A percentile compares a stretch with the other conserved stretches of the same genome.
Conservation (phyloP, 441 rosid species). For the Gossypium davidsonii region DNA sequence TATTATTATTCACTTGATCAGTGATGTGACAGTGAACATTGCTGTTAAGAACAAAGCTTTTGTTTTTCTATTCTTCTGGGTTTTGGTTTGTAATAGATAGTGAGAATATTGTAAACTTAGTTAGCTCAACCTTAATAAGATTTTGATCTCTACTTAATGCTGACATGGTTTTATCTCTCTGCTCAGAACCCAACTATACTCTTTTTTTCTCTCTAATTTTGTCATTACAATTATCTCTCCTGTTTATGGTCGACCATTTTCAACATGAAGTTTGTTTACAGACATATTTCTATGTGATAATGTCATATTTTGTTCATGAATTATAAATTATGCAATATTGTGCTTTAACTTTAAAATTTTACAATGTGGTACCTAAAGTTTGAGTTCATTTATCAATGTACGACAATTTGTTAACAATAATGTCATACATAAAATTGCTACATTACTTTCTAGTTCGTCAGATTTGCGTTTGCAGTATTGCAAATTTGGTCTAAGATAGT, state of each 20-base stretch:
- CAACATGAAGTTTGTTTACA: background rate
- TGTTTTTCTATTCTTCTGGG: background rate
- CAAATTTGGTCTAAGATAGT: too few relatives aligned
- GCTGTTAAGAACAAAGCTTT: background rate
- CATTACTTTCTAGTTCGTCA: too few relatives aligned
- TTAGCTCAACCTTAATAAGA: background rate
- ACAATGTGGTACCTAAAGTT: background rate
- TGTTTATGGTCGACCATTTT: background rate
- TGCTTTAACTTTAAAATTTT: too few relatives aligned
- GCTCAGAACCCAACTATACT: background rate
- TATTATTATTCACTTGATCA: background rate
- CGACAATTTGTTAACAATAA: too few relatives aligned
- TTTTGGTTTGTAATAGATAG: background rate
- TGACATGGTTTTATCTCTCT: background rate
- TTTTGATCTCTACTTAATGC: background rate
- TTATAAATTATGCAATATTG: background rate
- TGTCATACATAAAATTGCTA: too few relatives aligned
- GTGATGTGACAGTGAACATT: slow-evolving; percentile 10
- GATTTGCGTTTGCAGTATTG: too few relatives aligned
- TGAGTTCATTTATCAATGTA: background rate
- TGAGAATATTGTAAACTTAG: background rate
- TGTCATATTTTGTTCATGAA: background rate
- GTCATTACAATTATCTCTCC: background rate
- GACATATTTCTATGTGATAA: background rate
- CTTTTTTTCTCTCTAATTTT: background rate